Percentiles rank a stretch among this genome's conserved stretches.
These are phyloP conservation scores for Beauveria brongniartii DNA, from an alignment of 2,329 filamentous ascomycete species.

Conservation along the genomic window DNA sequence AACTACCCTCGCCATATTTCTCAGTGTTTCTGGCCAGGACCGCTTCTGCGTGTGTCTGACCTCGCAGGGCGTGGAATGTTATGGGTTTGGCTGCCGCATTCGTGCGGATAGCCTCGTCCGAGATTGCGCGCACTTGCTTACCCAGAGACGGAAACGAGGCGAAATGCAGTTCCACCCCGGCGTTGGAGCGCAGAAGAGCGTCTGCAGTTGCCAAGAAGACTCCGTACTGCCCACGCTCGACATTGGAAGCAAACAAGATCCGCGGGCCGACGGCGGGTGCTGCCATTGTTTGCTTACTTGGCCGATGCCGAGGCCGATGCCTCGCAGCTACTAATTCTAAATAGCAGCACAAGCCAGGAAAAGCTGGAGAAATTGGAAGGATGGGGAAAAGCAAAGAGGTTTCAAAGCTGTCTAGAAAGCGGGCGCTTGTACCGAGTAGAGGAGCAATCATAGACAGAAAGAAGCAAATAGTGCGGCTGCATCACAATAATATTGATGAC, in stretches of 20 bases:
- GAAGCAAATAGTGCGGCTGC: background rate
- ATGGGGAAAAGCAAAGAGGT: background rate
- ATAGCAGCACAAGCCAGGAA: background rate
- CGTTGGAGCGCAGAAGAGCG: slow-evolving; percentile 27
- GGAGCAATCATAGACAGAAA: background rate
- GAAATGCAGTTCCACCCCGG: slow-evolving; percentile 33
- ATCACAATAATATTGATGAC: background rate
- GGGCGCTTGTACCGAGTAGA: background rate
- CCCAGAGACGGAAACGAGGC: slow-evolving; percentile 33
- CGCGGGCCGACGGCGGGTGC: background rate
- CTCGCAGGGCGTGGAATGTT: slow-evolving; percentile 21
- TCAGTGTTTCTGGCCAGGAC: slow-evolving; percentile 4
- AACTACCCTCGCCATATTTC: background rate
- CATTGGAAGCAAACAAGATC: slow-evolving; percentile 36
- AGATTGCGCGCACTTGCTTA: slow-evolving; percentile 9
- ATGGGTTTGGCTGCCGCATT: slow-evolving; percentile 16
- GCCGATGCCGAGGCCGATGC: background rate
- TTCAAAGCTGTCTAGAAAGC: background rate
- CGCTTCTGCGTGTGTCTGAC: slow-evolving; percentile 13
- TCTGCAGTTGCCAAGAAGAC: slow-evolving; percentile 35
- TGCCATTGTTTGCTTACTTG: background rate
- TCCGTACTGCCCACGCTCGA: slow-evolving; percentile 38
- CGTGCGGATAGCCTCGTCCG: slow-evolving; percentile 3
- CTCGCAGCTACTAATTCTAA: background rate
- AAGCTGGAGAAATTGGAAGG: background rate